These are phyloP conservation scores for Mycena galericulata DNA, from an alignment of 768 basidiomycete genomes.

Conservation along the genomic window DNA sequence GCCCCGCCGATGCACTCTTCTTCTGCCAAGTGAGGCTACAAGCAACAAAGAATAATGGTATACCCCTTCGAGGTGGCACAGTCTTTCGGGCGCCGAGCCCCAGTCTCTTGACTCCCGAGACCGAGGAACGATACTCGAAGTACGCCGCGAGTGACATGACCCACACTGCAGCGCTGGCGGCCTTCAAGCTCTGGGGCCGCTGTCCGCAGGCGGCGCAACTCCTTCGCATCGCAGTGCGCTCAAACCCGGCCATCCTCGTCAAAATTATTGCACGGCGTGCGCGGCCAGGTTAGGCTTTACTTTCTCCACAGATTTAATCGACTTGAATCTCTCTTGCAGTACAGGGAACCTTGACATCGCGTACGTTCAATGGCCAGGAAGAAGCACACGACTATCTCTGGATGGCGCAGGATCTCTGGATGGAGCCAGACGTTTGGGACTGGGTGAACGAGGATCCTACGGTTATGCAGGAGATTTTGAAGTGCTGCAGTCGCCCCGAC, in stretches of 20 bases:
- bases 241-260: constrained; percentile 43
- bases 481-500: not conserved
- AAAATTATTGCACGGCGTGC: constrained; percentile 45
- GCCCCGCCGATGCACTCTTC: constrained; percentile 31
- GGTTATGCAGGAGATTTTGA: not conserved
- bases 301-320: not conserved
- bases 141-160: constrained; percentile 27
- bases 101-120: constrained; percentile 6
- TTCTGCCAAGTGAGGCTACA: constrained; percentile 24
- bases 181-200: constrained; percentile 45
- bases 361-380: constrained; percentile 43
- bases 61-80: constrained; percentile 23
- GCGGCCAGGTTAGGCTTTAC: constrained; percentile 36
- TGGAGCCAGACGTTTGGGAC: not conserved
- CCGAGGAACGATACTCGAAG: constrained; percentile 25
- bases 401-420: constrained; percentile 43
- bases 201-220: constrained; percentile 43
- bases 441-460: not conserved
- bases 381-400: constrained; percentile 50
- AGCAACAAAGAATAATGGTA: too few species aligned
- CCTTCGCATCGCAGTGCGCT: constrained; percentile 40
- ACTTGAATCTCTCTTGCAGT: constrained; percentile 29
- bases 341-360: constrained; percentile 33
- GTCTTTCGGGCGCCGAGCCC: constrained; percentile 14
- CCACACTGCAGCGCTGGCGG: constrained; percentile 45